Conservation (phyloP, 306 rosid species). For the Fragaria nilgerrensis region DNA sequence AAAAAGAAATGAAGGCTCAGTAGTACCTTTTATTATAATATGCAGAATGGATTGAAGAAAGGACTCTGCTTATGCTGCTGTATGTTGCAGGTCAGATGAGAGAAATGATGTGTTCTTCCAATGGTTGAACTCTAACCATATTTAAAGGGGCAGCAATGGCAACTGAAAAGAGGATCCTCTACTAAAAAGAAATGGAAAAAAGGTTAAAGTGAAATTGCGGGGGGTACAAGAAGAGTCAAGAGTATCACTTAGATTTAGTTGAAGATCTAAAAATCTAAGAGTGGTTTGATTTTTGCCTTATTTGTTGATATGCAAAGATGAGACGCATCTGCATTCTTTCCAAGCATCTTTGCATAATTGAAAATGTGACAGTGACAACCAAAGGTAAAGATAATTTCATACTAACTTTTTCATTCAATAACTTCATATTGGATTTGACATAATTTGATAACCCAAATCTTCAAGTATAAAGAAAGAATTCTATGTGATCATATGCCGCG, state of each 20-base stretch:
- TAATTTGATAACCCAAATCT: background rate
- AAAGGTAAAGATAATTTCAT: background rate
- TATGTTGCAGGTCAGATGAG: background rate
- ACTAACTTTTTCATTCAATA: background rate
- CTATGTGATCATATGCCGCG: slow-evolving; percentile 15
- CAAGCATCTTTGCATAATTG: background rate
- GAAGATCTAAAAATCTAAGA: slow-evolving; percentile 26
- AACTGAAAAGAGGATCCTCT: slow-evolving; percentile 8
- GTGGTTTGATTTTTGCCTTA: slow-evolving; percentile 27
- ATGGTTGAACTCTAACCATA: background rate
- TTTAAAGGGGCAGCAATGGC: slow-evolving; percentile 5
- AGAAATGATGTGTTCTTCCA: background rate
- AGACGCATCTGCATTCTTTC: slow-evolving; percentile 6
- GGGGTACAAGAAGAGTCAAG: slow-evolving; percentile 4
- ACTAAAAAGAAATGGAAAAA: background rate
- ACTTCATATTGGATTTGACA: background rate
- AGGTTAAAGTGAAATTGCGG: slow-evolving; percentile 3
- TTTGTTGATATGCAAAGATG: slow-evolving; percentile 16
- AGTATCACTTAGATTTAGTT: slow-evolving; percentile 24
- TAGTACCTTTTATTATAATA: background rate
- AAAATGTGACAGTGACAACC: background rate
- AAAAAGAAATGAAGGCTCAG: background rate
- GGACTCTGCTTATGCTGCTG: background rate
- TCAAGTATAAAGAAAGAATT: slow-evolving; percentile 8
- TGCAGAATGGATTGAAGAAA: background rate